These are phyloP conservation scores for Epicoccum nigrum DNA, from an alignment of 2,329 filamentous ascomycete genomes.

Conservation along the genomic window DNA sequence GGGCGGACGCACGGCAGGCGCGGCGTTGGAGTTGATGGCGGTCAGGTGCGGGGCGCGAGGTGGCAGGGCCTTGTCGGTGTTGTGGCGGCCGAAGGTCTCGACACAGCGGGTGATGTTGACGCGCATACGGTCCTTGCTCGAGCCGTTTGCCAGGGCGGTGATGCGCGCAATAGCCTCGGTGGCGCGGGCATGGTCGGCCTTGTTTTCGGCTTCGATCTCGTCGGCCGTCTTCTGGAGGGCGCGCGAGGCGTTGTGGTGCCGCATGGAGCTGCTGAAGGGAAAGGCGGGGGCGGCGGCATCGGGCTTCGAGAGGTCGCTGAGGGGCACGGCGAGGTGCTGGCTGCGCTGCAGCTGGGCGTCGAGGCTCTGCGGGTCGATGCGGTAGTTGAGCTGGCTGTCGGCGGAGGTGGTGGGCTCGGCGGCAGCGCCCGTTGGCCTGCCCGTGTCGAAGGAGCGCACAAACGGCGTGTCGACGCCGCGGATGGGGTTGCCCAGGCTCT, in stretches of 20 bases:
- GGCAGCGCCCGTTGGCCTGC: conserved; percentile 42
- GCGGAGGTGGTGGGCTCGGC: conserved; percentile 31
- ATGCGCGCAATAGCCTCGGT: conserved; percentile 80
- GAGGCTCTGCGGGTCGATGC: conserved; percentile 71
- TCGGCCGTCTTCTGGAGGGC: conserved; percentile 22
- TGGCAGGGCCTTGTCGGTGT: conserved; percentile 74
- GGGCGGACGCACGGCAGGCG: conserved; percentile 51
- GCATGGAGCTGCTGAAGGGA: conserved; percentile 15
- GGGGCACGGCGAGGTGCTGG: conserved; percentile 68
- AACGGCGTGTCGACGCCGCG: conserved; percentile 81
- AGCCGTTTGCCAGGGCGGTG: conserved; percentile 76
- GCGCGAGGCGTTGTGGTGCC: conserved; percentile 1
- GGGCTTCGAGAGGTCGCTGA: conserved; percentile 24
- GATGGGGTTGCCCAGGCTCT: conserved; percentile 76
- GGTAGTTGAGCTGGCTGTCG: conserved; percentile 72
- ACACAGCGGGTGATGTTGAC: conserved; percentile 86
- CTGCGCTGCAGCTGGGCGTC: conserved; percentile 70
- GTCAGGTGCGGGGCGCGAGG: conserved; percentile 61
- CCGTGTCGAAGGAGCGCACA: conserved; percentile 77
- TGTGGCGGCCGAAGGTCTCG: conserved; percentile 86
- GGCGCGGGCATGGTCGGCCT: conserved; percentile 66
- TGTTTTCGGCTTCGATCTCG: conserved; percentile 30
- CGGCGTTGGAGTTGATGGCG: conserved; percentile 53
- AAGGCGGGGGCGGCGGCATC: neutral
- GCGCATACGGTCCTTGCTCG: conserved; percentile 76